Base-by-base conservation (phyloP, 768 basidiomycete genomes). In the Mycena leptocephala region DNA sequence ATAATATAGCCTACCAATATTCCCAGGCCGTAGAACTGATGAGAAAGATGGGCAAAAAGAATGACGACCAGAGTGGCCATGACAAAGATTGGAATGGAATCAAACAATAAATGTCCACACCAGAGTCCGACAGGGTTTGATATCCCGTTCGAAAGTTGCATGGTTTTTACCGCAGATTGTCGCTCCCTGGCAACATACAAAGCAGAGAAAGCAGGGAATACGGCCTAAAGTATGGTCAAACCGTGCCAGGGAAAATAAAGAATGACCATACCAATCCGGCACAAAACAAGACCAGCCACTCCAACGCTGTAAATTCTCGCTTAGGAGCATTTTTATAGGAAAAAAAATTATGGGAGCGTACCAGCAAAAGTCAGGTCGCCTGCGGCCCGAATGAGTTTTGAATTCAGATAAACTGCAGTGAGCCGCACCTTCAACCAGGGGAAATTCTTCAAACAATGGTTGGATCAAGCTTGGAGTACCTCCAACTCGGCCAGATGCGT, bases 211-310 rank as follows among this genome's bases (percentile, higher is more conserved):
- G 66, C 66, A 2, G 48, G 66, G 35, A 22, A 68, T 5, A 68
- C 20, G 11, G 93, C 88, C 93, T 94, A 65, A n/a, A 76, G n/a
- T n/a, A n/a, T 62, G 8, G 37, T 62, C 59, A 24, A 24, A 14
- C 9, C 5, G 4, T 5, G 11, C 24, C 10, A 11, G 24, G 3
- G 59, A 62, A 20, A 41, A 39, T 37, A 39, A 24, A 18, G 51
- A 22, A 3, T n/a, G 9, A 80, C 89, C 51, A 39, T 73, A 94
- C 94, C 93, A 95, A 93, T 0, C 89, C 87, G 51, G 90, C 92
- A 30, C 92, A 93, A 82, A 93, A 95, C 85, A 95, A 95, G 13
- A 89, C 90, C 18, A 92, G 81, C 95, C 95, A 95, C 81, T 91
- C 93, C 82, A 96, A 82, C 20, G 92, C 59, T 14, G 14, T 7